Conservation (phyloP, 2,329 filamentous ascomycete genomes). For the Madurella fahalii region DNA sequence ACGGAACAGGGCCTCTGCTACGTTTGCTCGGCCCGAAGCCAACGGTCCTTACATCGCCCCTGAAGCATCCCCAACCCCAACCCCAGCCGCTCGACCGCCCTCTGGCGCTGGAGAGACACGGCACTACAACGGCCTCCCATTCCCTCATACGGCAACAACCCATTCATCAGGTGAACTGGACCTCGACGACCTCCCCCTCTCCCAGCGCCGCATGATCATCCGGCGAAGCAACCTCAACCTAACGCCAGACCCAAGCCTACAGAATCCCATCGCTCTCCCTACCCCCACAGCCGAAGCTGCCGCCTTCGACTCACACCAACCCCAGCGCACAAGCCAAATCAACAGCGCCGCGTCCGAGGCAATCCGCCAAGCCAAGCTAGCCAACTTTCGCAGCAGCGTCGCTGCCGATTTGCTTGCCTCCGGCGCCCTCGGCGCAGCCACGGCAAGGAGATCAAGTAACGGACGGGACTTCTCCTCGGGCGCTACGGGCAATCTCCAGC, state of each 20-base stretch:
- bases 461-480: not conserved
- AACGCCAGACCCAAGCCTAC: conserved; percentile 10
- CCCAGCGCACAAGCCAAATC: conserved; percentile 46
- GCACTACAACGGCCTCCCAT: conserved; percentile 5
- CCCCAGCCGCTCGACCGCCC: conserved; percentile 15
- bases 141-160: not conserved
- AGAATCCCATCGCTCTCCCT: conserved; percentile 1
- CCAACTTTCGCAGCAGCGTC: conserved; percentile 63
- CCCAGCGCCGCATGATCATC: conserved; percentile 60
- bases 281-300: conserved; percentile 33
- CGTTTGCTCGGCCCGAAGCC: conserved; percentile 25
- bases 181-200: conserved; percentile 67
- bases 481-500: conserved; percentile 33
- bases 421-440: conserved; percentile 12
- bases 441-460: too few relatives aligned
- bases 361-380: conserved; percentile 55
- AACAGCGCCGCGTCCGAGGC: conserved; percentile 37
- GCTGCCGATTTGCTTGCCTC: conserved; percentile 54
- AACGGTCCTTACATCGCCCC: conserved; percentile 25
- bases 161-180: conserved; percentile 29
- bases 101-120: conserved; percentile 11
- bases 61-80: conserved; percentile 16
- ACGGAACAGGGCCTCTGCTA: conserved; percentile 46
- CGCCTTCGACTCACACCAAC: conserved; percentile 53
- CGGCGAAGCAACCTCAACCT: conserved; percentile 45